phyloP scores from a whole-genome alignment of 2,329 filamentous ascomycete genomes.

The Elsinoe batatas region DNA sequence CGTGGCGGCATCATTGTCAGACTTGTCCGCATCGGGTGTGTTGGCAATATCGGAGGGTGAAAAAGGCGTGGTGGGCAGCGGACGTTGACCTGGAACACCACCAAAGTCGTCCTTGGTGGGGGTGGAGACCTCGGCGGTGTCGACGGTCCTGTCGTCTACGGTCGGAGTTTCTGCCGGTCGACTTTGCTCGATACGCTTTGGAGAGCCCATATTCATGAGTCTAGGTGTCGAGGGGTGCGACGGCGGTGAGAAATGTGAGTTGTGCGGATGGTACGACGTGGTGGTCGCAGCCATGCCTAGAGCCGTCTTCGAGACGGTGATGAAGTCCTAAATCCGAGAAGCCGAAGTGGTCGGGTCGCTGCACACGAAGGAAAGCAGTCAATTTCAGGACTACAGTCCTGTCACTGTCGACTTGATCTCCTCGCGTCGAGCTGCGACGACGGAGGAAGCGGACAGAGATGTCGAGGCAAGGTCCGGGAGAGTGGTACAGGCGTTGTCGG shows the following conservation, averaged over 20 bases:
- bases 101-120: slow-evolving; percentile 50
- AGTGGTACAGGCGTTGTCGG: slow-evolving; percentile 4
- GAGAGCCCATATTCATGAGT: slow-evolving; percentile 7
- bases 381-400: too few species aligned
- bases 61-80: slow-evolving; percentile 35
- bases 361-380: not conserved
- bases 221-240: slow-evolving; percentile 9
- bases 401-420: not conserved
- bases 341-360: not conserved
- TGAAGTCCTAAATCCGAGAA: slow-evolving; percentile 8
- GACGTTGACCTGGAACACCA: slow-evolving; percentile 37
- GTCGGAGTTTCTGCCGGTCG: not conserved
- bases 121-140: slow-evolving; percentile 34
- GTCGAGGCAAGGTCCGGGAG: slow-evolving; percentile 6
- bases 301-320: slow-evolving; percentile 1
- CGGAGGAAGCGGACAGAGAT: not conserved
- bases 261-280: slow-evolving; percentile 5
- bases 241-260: slow-evolving; percentile 11
- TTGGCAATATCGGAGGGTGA: slow-evolving; percentile 36
- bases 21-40: slow-evolving; percentile 9
- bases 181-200: not conserved
- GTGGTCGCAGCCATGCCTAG: slow-evolving; percentile 10
- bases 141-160: not conserved
- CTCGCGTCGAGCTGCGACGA: not conserved
- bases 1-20: not conserved